Conservation (phyloP, 2,329 filamentous ascomycete species). For the Aschersonia sp. region DNA sequence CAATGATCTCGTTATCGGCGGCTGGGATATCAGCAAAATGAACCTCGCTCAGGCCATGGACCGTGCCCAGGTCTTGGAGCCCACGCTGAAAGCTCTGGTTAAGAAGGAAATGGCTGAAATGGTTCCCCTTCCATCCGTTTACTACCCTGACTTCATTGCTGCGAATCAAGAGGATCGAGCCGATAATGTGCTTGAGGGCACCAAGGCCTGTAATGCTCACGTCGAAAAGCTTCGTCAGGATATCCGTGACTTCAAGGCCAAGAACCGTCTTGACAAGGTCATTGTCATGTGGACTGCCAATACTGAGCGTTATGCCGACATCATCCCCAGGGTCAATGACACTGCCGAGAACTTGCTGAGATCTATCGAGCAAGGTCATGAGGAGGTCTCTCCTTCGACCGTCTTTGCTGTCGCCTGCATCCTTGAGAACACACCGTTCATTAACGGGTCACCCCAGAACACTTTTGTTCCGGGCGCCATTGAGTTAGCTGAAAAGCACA, state of each 20-base stretch:
- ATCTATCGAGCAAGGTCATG: constrained; percentile 73
- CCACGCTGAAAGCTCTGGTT: constrained; percentile 78
- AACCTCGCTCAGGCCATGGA: constrained; percentile 90
- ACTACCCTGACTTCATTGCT: constrained; percentile 99
- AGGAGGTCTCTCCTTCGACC: constrained; percentile 88
- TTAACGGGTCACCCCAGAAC: constrained; percentile 98
- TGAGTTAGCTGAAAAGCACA: constrained; percentile 73
- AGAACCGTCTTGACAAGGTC: constrained; percentile 80
- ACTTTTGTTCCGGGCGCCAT: constrained; percentile 93
- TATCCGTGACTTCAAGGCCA: constrained; percentile 85
- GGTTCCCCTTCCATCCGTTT: constrained; percentile 84
- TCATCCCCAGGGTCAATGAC: constrained; percentile 83
- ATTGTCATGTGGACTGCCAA: constrained; percentile 98
- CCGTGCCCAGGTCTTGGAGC: constrained; percentile 86
- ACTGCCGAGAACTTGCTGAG: constrained; percentile 87
- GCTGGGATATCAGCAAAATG: constrained; percentile 93
- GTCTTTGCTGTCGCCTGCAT: constrained; percentile 93
- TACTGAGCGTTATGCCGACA: constrained; percentile 89
- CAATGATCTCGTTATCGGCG: constrained; percentile 86
- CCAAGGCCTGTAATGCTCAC: constrained; percentile 73
- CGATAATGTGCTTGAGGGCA: constrained; percentile 75
- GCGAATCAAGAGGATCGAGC: constrained; percentile 95
- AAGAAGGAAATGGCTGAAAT: constrained; percentile 86
- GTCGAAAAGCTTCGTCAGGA: constrained; percentile 88
- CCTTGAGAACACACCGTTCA: constrained; percentile 80